phyloP scores from a whole-genome alignment of 345 rosid genomes.

The Rhodamnia rubescens region DNA sequence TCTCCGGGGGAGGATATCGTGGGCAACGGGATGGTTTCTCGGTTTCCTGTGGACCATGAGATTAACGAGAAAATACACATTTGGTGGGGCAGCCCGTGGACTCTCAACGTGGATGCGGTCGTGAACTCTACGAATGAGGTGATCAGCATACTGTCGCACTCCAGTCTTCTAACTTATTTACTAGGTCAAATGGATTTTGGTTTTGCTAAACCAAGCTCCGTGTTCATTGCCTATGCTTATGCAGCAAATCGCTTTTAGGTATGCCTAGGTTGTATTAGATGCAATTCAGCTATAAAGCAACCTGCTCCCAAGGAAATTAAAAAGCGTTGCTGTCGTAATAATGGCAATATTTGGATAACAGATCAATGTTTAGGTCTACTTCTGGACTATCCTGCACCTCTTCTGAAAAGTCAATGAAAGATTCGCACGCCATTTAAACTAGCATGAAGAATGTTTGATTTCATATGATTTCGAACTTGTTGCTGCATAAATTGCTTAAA shows the following conservation, averaged over 20 bases:
- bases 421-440: background rate
- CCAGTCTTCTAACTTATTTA: background rate
- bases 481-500: background rate
- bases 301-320: background rate
- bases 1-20: constrained; percentile 38
- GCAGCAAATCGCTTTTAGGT: background rate
- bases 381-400: background rate
- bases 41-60: constrained; percentile 83
- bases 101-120: constrained; percentile 95
- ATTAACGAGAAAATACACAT: constrained; percentile 73
- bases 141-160: background rate
- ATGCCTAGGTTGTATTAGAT: background rate
- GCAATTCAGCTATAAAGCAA: background rate
- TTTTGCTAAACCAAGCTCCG: background rate
- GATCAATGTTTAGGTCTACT: background rate
- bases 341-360: background rate
- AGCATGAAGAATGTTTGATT: background rate
- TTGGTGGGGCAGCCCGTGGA: constrained; percentile 98
- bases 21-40: constrained; percentile 49
- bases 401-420: background rate
- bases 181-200: background rate
- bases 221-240: background rate
- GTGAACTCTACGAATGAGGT: constrained; percentile 98
- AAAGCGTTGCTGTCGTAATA: background rate
- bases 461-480: background rate